These are phyloP conservation scores for Metschnikowia matae DNA, from an alignment of 805 yeast species.

Conservation along the genomic window DNA sequence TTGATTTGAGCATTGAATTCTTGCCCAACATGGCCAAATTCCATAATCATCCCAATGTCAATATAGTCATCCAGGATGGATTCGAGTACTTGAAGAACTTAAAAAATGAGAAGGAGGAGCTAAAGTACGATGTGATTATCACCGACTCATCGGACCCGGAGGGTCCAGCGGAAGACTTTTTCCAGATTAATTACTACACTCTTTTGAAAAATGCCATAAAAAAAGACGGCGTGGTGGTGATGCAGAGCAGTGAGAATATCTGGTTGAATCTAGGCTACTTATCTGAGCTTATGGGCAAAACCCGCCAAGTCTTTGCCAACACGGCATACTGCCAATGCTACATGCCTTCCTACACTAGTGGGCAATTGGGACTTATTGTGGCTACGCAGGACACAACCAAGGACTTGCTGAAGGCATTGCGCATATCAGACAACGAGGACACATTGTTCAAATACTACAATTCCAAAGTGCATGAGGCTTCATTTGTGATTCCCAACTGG, in stretches of 20 bases:
- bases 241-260: slow-evolving; percentile 73
- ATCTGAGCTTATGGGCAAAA: slow-evolving; percentile 43
- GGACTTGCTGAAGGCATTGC: slow-evolving; percentile 48
- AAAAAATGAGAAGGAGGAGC: slow-evolving; percentile 25
- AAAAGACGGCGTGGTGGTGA: slow-evolving; percentile 64
- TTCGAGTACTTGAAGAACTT: slow-evolving; percentile 60
- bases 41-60: slow-evolving; percentile 60
- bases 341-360: slow-evolving; percentile 85
- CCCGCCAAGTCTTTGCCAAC: slow-evolving; percentile 52
- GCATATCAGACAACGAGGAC: slow-evolving; percentile 47
- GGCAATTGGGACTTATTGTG: slow-evolving; percentile 76
- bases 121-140: slow-evolving; percentile 74
- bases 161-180: slow-evolving; percentile 90
- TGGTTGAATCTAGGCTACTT: slow-evolving; percentile 66
- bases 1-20: slow-evolving; percentile 63
- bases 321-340: slow-evolving; percentile 72
- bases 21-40: slow-evolving; percentile 72
- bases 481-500: slow-evolving; percentile 80
- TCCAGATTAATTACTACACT: slow-evolving; percentile 72
- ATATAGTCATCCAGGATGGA: slow-evolving; percentile 74
- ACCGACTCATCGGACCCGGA: slow-evolving; percentile 95
- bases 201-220: slow-evolving; percentile 61
- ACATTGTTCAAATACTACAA: slow-evolving; percentile 61
- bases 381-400: slow-evolving; percentile 54
- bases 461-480: slow-evolving; percentile 58